Conservation (phyloP, 805 yeast genomes). For the Kodamaea laetipori region DNA sequence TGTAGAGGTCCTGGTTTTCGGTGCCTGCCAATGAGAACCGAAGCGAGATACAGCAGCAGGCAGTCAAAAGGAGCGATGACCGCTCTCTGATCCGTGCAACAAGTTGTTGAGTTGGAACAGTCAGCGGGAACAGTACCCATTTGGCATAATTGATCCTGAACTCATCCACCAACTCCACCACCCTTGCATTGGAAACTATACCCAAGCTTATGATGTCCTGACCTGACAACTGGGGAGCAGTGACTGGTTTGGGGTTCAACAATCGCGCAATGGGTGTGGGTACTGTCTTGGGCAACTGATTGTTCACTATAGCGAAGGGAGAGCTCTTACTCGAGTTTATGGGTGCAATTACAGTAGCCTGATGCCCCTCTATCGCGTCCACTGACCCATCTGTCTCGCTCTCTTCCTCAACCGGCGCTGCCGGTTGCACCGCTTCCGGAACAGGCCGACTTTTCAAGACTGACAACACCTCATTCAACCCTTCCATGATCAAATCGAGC, state of each 20-base stretch:
- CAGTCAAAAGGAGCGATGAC: constrained; percentile 66
- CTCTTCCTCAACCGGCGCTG: too few species aligned
- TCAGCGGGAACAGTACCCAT: constrained; percentile 73
- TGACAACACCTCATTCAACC: constrained; percentile 36
- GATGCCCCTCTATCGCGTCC: neutral
- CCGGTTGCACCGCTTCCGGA: neutral
- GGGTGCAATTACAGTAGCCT: constrained; percentile 35
- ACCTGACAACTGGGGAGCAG: constrained; percentile 22
- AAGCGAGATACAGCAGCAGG: constrained; percentile 63
- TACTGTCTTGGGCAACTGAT: constrained; percentile 30
- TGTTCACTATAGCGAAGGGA: constrained; percentile 46
- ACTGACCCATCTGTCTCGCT: too few species aligned
- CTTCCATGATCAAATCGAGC: constrained; percentile 35
- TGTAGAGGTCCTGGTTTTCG: constrained; percentile 23
- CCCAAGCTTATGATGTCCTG: constrained; percentile 54
- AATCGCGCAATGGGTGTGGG: constrained; percentile 42
- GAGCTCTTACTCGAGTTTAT: constrained; percentile 41
- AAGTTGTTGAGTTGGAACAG: constrained; percentile 48
- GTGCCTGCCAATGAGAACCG: constrained; percentile 45
- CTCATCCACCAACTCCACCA: constrained; percentile 50
- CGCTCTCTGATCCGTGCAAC: constrained; percentile 49
- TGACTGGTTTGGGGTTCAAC: constrained; percentile 15
- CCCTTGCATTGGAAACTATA: constrained; percentile 50
- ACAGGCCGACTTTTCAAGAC: constrained; percentile 19
- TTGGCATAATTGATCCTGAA: constrained; percentile 71